These are phyloP conservation scores for Volvariella volvacea DNA, from an alignment of 1,284 basidiomycete genomes.

Conservation along the genomic window DNA sequence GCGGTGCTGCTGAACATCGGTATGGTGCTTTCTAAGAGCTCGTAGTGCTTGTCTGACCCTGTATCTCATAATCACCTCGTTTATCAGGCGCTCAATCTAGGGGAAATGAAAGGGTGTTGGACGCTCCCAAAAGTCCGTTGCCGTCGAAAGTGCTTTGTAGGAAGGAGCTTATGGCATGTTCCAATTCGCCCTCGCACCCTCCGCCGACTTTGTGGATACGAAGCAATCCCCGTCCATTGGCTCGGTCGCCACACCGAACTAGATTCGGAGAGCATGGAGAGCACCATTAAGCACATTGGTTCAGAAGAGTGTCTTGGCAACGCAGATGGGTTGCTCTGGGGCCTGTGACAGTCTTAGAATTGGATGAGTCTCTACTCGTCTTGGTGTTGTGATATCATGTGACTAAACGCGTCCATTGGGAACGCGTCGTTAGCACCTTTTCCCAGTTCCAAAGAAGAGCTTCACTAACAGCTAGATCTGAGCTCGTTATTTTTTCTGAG, in stretches of 20 bases:
- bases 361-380: too few relatives aligned
- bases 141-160: not conserved
- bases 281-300: slow-evolving; percentile 57
- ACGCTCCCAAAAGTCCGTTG: too few relatives aligned
- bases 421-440: too few relatives aligned
- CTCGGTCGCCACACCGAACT: slow-evolving; percentile 54
- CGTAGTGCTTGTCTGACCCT: not conserved
- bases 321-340: too few relatives aligned
- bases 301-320: slow-evolving; percentile 34
- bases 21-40: not conserved
- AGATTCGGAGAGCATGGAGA: slow-evolving; percentile 60
- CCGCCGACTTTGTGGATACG: slow-evolving; percentile 44
- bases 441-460: too few relatives aligned
- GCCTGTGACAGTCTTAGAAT: too few relatives aligned
- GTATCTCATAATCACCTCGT: too few relatives aligned
- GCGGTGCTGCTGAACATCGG: too few relatives aligned
- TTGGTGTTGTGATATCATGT: too few relatives aligned
- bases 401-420: too few relatives aligned
- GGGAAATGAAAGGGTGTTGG: slow-evolving; percentile 21
- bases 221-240: slow-evolving; percentile 62
- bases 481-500: too few relatives aligned
- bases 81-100: slow-evolving; percentile 8
- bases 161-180: slow-evolving; percentile 18
- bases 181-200: not conserved
- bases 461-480: too few relatives aligned